Evolutionary conservation across 371 early-diverging fungal species (phyloP), one percentile per base, ranked within the genome.

Genomic region (Mortierella sp.): DNA sequence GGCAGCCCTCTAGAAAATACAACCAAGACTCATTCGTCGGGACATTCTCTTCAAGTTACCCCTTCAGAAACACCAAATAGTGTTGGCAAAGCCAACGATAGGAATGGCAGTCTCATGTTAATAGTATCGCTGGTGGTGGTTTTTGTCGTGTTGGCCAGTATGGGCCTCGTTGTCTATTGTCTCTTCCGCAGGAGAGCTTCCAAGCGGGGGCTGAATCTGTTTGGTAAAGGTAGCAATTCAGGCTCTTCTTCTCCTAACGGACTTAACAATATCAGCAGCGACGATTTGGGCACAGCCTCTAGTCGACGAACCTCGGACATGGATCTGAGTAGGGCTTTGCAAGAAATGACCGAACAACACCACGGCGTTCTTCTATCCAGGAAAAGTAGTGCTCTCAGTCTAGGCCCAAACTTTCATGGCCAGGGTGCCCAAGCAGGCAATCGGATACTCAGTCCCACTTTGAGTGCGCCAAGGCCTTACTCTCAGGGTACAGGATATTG

Each of bases 71-170:
- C 60, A 1, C 80, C 80, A 2, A 64, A 68, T 22, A 65, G 69
- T 6, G 11, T 3, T 21, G 43, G 48, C 32, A 1, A 4, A 32
- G n/a, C n/a, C 13, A 24, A 40, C 15, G 48, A 52, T 57, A 62
- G 19, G 57, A 74, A 64, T 41, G 58, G 61, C 1, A 24, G 61
- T 0, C 32, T 61, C 28, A 79, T 79, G 80, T 38, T 79, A 60
- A 79, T 71, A 0, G 74, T 79, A 3, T 74, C 80, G 0, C 40
- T 79, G 24, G 68, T 50, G 4, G 80, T 79, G 28, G 69, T 79
- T 16, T 74, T 79, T 68, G 68, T 47, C 5, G 65, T 79, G 48
- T 43, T 79, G 24, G 63, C 80, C 13, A 65, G 64, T 0, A 63
- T 79, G 68, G 74, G 70, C 2, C 1, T 70, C 4, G 80, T 79